Evolutionary conservation across 257 asterid genomes (phyloP), one percentile per base, ranked within the genome.

Genomic region (Nyctanthes arbortristis): DNA sequence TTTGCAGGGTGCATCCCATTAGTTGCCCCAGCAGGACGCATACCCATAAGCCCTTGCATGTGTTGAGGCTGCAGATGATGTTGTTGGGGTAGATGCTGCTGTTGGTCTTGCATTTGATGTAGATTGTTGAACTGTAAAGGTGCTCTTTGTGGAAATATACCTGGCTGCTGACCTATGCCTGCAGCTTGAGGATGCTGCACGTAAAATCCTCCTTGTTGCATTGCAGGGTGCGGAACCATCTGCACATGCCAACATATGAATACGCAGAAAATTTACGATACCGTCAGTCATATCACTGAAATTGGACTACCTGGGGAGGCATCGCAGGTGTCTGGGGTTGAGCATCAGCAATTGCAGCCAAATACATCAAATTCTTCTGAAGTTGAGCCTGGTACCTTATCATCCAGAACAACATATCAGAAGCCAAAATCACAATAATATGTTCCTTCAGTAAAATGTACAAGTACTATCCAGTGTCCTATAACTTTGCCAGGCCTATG

Each of bases 321-420:
- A 87, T 71, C 27, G 93, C 56, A 30, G 96, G 90, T 68, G 95
- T 75, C 75, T 86, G 98, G n/a, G 96, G 96, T 66, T 89, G 98
- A 56, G 96, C 95, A 79, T 92, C 98, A 10, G 98, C 98, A 55
- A 92, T 88, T 25, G 98, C 97, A 52, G 98, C 98, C 75, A 92
- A 86, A 82, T 92, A 90, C 97, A 92, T 90, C 85, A 92, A 81
- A 69, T 92, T 92, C 82, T 88, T 88, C 60, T 92, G 98, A 39
- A 92, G 96, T 68, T 79, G 92, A 74, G 96, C 96, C 86, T 92
- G 96, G 79, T 88, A 92, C 79, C 98, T 92, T 66, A 73, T 65
- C 58, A 65, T 45, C 32, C 70, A 80, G 52, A 65, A 77, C 66
- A 30, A 30, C 30, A 59, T 60, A 28, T 12, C 49, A 45, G 3